A percentile compares a stretch with the other conserved stretches of the same genome.
These are phyloP conservation scores for Yamadazyma mexicana DNA, from an alignment of 1,139 yeast genomes.

Conservation along the genomic window DNA sequence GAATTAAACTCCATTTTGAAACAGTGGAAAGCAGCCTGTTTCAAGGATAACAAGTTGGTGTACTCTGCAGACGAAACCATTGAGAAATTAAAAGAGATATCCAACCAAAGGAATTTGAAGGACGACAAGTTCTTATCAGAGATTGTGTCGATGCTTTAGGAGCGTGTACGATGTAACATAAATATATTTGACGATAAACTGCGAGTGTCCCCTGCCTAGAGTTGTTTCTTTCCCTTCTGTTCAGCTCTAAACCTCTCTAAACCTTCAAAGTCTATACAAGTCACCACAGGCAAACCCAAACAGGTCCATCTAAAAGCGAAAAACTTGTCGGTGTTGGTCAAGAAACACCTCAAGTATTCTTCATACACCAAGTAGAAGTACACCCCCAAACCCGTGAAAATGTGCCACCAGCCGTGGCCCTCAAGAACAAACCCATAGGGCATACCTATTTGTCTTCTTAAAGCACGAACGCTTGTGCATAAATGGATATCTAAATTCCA, in stretches of 20 bases:
- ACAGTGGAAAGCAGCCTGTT: slow-evolving; percentile 58
- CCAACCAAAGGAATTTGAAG: slow-evolving; percentile 23
- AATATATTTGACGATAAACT: too few relatives aligned
- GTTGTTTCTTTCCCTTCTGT: neutral
- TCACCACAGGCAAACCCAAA: slow-evolving; percentile 39
- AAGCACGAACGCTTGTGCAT: slow-evolving; percentile 61
- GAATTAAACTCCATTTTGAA: slow-evolving; percentile 55
- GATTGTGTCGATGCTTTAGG: slow-evolving; percentile 33
- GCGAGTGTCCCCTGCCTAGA: too few relatives aligned
- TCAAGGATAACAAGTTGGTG: slow-evolving; percentile 34
- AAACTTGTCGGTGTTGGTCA: slow-evolving; percentile 51
- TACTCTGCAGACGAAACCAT: slow-evolving; percentile 36
- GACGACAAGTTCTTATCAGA: slow-evolving; percentile 45
- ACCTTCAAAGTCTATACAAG: slow-evolving; percentile 31
- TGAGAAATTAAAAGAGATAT: slow-evolving; percentile 35
- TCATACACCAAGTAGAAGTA: slow-evolving; percentile 61
- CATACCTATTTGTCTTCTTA: slow-evolving; percentile 71
- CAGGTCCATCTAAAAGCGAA: slow-evolving; percentile 57
- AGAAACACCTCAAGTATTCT: slow-evolving; percentile 67
- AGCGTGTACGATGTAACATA: too few relatives aligned
- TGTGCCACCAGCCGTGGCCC: slow-evolving; percentile 99
- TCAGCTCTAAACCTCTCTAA: slow-evolving; percentile 19
- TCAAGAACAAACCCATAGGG: slow-evolving; percentile 88
- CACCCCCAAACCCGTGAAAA: slow-evolving; percentile 76
- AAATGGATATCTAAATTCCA: slow-evolving; percentile 88